Base-by-base conservation (phyloP, 2,329 filamentous ascomycete genomes). In the Apiospora marii region DNA sequence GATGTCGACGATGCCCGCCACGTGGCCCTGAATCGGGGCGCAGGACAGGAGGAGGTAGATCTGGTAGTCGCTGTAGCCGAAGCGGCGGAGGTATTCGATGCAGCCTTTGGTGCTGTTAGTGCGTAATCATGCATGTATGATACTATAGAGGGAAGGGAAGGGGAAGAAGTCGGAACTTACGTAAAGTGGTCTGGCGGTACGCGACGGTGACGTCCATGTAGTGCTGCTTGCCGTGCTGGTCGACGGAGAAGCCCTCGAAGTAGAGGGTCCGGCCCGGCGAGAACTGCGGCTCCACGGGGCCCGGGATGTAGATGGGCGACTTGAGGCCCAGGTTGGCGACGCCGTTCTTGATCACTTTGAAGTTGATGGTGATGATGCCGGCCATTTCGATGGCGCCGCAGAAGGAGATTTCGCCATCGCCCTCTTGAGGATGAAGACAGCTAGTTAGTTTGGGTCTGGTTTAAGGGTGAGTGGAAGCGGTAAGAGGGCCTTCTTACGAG, bases 321-420 rank as follows among this genome's bases (percentile, higher is more conserved):
- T 94, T 95, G 84, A 97, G 91, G 0, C 88, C 92, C 70, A 97
- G 83, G 46, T 94, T 88, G 64, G 86, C 87, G 79, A 97, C 88
- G 27, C 95, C 95, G 75, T 90, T 88, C 81, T 96, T 97, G 86
- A 98, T 91, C 22, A 98, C 93, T 69, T 90, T 91, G 85, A 97
- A 95, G 78, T 96, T 97, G 82, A 98, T 89, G 3, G 95, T 98
- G 77, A 98, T 97, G 61, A 94, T 86, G 5, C 95, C 95, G 0
- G 95, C 94, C 93, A 98, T 98, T 82, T 98, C 95, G 78, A 98
- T 98, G 7, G 95, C 95, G 27, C 93, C 93, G 75, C 93, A 95
- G 80, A 95, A 98, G 3, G 91, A 94, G 73, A 98, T 97, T 81
- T 98, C 95, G 8, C 95, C 95, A 79, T 98, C 95, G 12, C 95